These are phyloP conservation scores for Pichia cactophila DNA, from an alignment of 1,139 yeast species.

Conservation along the genomic window DNA sequence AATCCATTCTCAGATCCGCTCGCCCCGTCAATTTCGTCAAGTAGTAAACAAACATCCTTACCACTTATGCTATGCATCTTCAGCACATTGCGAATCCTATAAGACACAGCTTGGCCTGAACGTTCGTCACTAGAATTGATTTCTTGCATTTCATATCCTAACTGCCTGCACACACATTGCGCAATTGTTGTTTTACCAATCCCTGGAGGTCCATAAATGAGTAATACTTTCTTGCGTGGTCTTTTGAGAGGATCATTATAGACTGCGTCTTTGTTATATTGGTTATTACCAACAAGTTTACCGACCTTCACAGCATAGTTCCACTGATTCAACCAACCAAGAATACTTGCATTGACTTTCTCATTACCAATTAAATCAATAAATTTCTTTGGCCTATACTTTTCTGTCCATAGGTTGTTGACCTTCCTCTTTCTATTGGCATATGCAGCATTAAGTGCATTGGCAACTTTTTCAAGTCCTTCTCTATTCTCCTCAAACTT, in stretches of 20 bases:
- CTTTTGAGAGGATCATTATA: conserved; percentile 52
- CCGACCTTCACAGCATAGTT: conserved; percentile 42
- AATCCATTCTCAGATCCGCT: conserved; percentile 60
- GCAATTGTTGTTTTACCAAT: conserved; percentile 92
- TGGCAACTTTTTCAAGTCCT: conserved; percentile 1
- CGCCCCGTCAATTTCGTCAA: conserved; percentile 92
- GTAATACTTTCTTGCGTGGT: conserved; percentile 61
- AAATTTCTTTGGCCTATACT: conserved; percentile 71
- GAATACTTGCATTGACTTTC: conserved; percentile 57
- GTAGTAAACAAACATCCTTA: conserved; percentile 71
- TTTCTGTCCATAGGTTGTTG: conserved; percentile 59
- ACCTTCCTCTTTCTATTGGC: conserved; percentile 8
- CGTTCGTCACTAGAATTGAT: conserved; percentile 87
- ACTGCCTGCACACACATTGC: conserved; percentile 73
- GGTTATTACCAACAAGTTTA: conserved; percentile 4
- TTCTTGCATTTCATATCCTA: conserved; percentile 76
- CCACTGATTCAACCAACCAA: conserved; percentile 84
- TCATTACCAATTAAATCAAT: conserved; percentile 79
- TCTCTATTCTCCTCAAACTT: conserved; percentile 1
- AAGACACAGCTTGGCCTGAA: conserved; percentile 45
- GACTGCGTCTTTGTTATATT: conserved; percentile 3
- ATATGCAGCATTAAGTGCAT: conserved; percentile 7
- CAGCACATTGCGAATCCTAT: conserved; percentile 63
- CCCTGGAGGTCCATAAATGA: conserved; percentile 91
- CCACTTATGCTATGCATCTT: conserved; percentile 58